Evolutionary conservation across 805 yeast genomes (phyloP).

Genomic region (Wickerhamiella parazyma): DNA sequence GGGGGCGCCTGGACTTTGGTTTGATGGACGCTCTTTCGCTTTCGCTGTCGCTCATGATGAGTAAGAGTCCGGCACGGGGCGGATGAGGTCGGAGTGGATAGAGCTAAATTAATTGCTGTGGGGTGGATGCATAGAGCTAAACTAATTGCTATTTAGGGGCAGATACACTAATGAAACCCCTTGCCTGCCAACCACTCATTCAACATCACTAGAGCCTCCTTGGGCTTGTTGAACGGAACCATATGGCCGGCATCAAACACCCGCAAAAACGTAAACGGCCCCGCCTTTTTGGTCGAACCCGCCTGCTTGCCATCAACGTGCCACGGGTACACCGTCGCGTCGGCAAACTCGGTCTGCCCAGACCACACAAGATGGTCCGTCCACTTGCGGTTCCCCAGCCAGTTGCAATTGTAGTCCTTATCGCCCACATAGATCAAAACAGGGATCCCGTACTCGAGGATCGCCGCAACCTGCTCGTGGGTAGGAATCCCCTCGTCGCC

Average conservation of each 20-base stretch:
- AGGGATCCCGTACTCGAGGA: slow-evolving; percentile 63
- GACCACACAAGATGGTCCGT: slow-evolving; percentile 56
- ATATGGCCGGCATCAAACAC: slow-evolving; percentile 88
- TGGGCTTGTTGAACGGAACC: slow-evolving; percentile 89
- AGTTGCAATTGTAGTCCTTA: slow-evolving; percentile 90
- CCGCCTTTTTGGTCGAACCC: slow-evolving; percentile 65
- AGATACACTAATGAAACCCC: neutral
- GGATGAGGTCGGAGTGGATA: no score
- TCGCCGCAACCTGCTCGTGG: slow-evolving; percentile 52
- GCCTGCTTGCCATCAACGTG: slow-evolving; percentile 31
- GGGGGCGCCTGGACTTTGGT: slow-evolving; percentile 30
- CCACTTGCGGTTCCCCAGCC: slow-evolving; percentile 92
- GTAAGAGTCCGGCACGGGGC: neutral
- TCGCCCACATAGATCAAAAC: slow-evolving; percentile 93
- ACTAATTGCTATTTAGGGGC: no score
- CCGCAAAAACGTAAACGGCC: slow-evolving; percentile 66
- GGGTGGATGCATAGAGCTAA: neutral
- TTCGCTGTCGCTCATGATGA: slow-evolving; percentile 23
- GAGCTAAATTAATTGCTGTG: no score
- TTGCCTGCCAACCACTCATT: slow-evolving; percentile 53
- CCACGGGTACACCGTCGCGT: slow-evolving; percentile 27
- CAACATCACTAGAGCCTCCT: slow-evolving; percentile 61
- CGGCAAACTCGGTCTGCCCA: slow-evolving; percentile 39
- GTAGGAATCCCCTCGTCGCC: slow-evolving; percentile 93
- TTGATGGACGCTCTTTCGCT: slow-evolving; percentile 21